Evolutionary conservation across 1,139 yeast species (phyloP).

Genomic region (Pichia sp.): DNA sequence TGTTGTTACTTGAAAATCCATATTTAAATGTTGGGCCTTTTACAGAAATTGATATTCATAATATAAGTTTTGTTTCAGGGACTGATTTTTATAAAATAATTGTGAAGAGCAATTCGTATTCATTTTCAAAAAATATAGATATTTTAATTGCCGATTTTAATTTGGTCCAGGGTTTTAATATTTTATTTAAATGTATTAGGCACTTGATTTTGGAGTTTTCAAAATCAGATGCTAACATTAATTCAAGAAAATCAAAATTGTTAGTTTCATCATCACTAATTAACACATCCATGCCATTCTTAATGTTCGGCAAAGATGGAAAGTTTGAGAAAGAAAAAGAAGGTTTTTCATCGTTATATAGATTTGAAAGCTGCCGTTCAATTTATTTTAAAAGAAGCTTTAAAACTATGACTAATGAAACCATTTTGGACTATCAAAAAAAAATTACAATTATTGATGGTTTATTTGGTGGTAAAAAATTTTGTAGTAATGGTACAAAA

Average conservation of each 20-base stretch:
- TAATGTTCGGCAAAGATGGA: not conserved
- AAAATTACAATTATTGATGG: not conserved
- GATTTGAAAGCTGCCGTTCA: not conserved
- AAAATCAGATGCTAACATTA: not conserved
- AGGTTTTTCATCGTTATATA: not conserved
- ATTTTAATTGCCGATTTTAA: not conserved
- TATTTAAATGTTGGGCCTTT: not conserved
- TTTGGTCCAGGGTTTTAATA: not conserved
- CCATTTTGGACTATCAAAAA: not conserved
- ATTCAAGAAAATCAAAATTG: not conserved
- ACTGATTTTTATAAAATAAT: not conserved
- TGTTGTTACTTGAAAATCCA: not conserved
- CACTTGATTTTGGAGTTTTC: not conserved
- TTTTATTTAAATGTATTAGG: not conserved
- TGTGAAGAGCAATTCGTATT: not conserved
- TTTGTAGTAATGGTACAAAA: not conserved
- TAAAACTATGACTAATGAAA: not conserved
- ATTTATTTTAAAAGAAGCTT: not conserved
- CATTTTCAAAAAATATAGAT: not conserved
- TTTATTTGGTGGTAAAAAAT: not conserved
- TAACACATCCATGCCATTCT: not conserved
- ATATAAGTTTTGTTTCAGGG: not conserved
- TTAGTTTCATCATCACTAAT: not conserved
- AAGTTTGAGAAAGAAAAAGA: not conserved
- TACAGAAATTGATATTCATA: not conserved